Percentiles rank a stretch among this genome's conserved stretches.
phyloP scores from a whole-genome alignment of 2,329 filamentous ascomycete species.

The Xylariaceae sp. region DNA sequence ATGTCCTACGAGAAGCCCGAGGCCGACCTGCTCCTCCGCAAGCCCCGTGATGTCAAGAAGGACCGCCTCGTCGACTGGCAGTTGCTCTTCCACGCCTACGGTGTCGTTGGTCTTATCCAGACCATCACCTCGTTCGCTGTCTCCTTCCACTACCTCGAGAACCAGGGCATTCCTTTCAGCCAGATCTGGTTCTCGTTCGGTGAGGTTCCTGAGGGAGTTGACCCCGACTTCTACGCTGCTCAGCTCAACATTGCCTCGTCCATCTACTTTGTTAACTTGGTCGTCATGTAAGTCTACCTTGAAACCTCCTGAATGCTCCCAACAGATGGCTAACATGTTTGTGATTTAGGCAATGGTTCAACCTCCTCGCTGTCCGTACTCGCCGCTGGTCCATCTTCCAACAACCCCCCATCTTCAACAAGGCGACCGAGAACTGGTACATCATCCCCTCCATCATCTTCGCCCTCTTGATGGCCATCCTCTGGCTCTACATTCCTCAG shows the following conservation, averaged over 20 bases:
- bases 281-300: conserved; percentile 59
- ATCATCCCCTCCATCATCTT: conserved; percentile 68
- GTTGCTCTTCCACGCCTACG: conserved; percentile 68
- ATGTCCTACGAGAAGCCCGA: conserved; percentile 74
- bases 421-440: conserved; percentile 59
- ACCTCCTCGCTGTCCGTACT: conserved; percentile 64
- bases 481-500: conserved; percentile 63
- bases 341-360: conserved; percentile 61
- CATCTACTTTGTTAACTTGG: conserved; percentile 75
- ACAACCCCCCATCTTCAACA: conserved; percentile 63
- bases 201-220: conserved; percentile 43
- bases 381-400: conserved; percentile 63
- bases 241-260: conserved; percentile 61
- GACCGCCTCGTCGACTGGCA: conserved; percentile 70
- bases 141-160: conserved; percentile 61
- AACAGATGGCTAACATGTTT: neutral
- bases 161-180: conserved; percentile 59
- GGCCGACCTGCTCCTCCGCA: conserved; percentile 65
- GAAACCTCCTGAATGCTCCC: neutral
- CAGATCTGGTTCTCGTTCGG: conserved; percentile 66
- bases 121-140: conserved; percentile 57
- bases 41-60: conserved; percentile 61
- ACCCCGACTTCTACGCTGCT: conserved; percentile 48
- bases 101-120: conserved; percentile 61
- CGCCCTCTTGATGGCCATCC: conserved; percentile 61